Base-by-base conservation (phyloP, 2,329 filamentous ascomycete genomes). In the Penicillium concentricum region DNA sequence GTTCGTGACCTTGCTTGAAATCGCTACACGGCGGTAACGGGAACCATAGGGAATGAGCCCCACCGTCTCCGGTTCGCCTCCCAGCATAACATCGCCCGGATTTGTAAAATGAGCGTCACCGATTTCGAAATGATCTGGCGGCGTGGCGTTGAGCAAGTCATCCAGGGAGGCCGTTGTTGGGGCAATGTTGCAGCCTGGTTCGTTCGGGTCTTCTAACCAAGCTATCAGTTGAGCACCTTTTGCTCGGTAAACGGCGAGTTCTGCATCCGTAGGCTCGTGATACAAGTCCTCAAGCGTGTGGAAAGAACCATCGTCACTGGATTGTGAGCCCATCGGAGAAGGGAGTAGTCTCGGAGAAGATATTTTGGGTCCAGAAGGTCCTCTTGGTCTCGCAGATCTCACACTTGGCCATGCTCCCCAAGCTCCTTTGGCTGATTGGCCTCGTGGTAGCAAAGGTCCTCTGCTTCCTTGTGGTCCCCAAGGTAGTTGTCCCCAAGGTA, bases 151-250 rank as follows among this genome's bases (percentile, higher is more conserved):
- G 4, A 48, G 4, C 16, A 54, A 3, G 5, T 24, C 2, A 0
- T 49, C 0, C 3, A 39, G 5, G n/a, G 18, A 20, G 9, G 12
- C 1, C 0, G 16, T 48, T 30, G 44, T 13, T 13, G 13, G 15
- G 18, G 16, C 16, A 49, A 54, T 18, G 20, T 32, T 10, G n/a
- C 51, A 54, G 5, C 7, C 3, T 32, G 20, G 28, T 24, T 12
- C 44, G 15, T 48, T 41, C 6, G 51, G 44, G 9, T 49, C 16
- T 18, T 30, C 44, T 34, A 54, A 9, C 51, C 51, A 54, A 15
- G 16, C 20, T 16, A 28, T 5, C 18, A 34, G 13, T 54, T 28
- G 28, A 54, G 51, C 51, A 42, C 51, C 51, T 18, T 9, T 34
- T 15, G 1, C 1, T 43, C 18, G 28, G 20, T 18, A 51, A 10